These are phyloP conservation scores for Mycocentrospora acerina DNA, from an alignment of 2,329 filamentous ascomycete genomes.

Conservation along the genomic window DNA sequence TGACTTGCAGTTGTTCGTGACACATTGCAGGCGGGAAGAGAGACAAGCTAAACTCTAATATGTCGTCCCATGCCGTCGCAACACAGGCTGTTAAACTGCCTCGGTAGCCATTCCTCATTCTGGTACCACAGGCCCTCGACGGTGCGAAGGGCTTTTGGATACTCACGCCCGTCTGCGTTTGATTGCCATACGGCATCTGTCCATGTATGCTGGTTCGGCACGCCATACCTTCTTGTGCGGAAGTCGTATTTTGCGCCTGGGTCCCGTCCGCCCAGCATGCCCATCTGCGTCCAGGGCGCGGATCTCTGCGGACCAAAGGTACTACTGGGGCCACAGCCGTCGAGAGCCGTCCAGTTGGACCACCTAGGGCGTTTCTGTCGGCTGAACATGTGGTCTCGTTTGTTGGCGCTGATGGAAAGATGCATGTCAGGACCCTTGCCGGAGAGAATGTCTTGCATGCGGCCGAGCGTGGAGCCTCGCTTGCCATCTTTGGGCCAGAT, in stretches of 20 bases:
- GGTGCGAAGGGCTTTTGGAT: constrained; percentile 28
- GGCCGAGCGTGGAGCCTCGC: constrained; percentile 37
- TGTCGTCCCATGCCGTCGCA: too few relatives aligned
- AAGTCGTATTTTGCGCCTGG: constrained; percentile 39
- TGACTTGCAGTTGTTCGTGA: constrained; percentile 1
- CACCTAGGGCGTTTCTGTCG: constrained; percentile 41
- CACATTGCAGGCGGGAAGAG: too few relatives aligned
- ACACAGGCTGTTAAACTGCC: not conserved
- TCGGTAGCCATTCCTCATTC: constrained; percentile 16
- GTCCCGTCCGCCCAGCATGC: constrained; percentile 16
- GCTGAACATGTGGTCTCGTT: constrained; percentile 40
- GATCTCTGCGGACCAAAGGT: constrained; percentile 14
- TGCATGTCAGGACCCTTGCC: constrained; percentile 50
- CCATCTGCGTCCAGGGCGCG: constrained; percentile 17
- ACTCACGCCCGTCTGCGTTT: constrained; percentile 20
- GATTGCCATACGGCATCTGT: constrained; percentile 35
- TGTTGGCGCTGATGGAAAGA: constrained; percentile 43
- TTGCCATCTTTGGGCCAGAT: constrained; percentile 50
- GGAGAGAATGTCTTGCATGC: constrained; percentile 47
- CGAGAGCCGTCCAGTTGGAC: constrained; percentile 36
- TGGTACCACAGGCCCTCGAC: constrained; percentile 32
- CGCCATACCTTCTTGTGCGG: constrained; percentile 34
- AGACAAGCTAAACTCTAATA: too few relatives aligned
- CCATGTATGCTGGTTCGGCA: constrained; percentile 28
- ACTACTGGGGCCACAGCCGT: constrained; percentile 16